Evolutionary conservation across 148 eudicot genomes (phyloP).

Genomic region (Euryodendron excelsum): DNA sequence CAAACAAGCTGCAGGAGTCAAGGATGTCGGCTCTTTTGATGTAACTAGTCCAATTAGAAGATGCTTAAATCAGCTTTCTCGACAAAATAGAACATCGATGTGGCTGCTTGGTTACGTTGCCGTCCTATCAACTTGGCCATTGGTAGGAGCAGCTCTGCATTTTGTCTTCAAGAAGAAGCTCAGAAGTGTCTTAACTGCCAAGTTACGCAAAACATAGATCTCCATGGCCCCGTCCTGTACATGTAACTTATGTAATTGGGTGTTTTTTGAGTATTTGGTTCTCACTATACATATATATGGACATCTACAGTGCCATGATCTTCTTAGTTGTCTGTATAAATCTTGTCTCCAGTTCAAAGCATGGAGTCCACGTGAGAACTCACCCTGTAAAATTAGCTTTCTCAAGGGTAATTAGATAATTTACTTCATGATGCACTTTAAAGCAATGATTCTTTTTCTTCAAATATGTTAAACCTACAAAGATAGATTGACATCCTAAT

Average conservation of each 20-base stretch:
- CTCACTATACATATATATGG: no score
- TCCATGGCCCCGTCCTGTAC: not conserved
- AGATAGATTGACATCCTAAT: no score
- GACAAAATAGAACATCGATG: constrained; percentile 52
- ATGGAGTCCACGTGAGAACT: not conserved
- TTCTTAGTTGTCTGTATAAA: not conserved
- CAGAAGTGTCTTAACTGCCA: constrained; percentile 29
- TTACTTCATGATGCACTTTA: not conserved
- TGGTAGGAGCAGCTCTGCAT: constrained; percentile 53
- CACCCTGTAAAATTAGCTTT: not conserved
- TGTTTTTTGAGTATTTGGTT: not conserved
- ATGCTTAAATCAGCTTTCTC: constrained; percentile 56
- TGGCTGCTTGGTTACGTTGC: constrained; percentile 81
- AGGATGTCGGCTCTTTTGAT: constrained; percentile 14
- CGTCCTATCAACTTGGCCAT: constrained; percentile 59
- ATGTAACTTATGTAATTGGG: not conserved
- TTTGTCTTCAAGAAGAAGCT: constrained; percentile 51
- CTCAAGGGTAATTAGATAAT: not conserved
- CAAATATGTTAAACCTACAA: no score
- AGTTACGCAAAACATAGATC: constrained; percentile 28
- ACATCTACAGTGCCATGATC: not conserved
- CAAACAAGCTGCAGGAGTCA: constrained; percentile 21
- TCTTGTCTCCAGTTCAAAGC: not conserved
- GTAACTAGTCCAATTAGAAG: constrained; percentile 31
- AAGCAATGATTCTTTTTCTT: not conserved